A percentile compares a stretch with the other conserved stretches of the same genome.
phyloP scores from a whole-genome alignment of 805 yeast species.

The Monosporozyma servazzii region DNA sequence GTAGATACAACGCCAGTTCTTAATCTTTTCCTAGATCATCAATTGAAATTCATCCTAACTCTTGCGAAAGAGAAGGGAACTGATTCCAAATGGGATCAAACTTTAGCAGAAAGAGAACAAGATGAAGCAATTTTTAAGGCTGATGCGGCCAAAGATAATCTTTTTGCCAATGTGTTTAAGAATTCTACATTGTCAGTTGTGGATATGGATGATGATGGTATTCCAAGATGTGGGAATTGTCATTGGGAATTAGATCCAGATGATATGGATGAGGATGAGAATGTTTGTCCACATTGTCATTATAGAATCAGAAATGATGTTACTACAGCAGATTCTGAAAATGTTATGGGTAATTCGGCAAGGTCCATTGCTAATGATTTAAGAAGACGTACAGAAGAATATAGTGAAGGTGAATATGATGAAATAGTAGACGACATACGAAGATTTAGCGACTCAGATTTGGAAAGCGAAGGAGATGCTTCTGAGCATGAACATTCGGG shows the following conservation, averaged over 20 bases:
- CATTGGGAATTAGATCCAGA: constrained; percentile 58
- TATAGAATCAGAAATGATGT: constrained; percentile 34
- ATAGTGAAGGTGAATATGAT: constrained; percentile 21
- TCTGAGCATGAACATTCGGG: background rate
- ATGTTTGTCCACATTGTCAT: constrained; percentile 61
- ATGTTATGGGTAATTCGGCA: background rate
- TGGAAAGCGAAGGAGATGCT: constrained; percentile 4
- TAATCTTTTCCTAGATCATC: constrained; percentile 44
- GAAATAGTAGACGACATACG: constrained; percentile 7
- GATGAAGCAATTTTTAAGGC: constrained; percentile 9
- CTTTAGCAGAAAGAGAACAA: constrained; percentile 14
- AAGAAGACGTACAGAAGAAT: constrained; percentile 13
- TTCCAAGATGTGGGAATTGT: constrained; percentile 64
- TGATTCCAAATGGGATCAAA: constrained; percentile 12
- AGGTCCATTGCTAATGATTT: background rate
- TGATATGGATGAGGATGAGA: constrained; percentile 33
- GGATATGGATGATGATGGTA: constrained; percentile 58
- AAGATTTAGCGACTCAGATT: constrained; percentile 6
- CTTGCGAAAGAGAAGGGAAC: constrained; percentile 9
- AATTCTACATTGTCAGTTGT: constrained; percentile 45
- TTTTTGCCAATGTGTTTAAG: constrained; percentile 46
- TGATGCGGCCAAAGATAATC: constrained; percentile 23
- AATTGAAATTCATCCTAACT: constrained; percentile 35
- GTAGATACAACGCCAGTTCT: constrained; percentile 42
- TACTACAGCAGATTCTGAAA: background rate